Base-by-base conservation (phyloP, 2,329 filamentous ascomycete species). In the Aspergillus caelatus region DNA sequence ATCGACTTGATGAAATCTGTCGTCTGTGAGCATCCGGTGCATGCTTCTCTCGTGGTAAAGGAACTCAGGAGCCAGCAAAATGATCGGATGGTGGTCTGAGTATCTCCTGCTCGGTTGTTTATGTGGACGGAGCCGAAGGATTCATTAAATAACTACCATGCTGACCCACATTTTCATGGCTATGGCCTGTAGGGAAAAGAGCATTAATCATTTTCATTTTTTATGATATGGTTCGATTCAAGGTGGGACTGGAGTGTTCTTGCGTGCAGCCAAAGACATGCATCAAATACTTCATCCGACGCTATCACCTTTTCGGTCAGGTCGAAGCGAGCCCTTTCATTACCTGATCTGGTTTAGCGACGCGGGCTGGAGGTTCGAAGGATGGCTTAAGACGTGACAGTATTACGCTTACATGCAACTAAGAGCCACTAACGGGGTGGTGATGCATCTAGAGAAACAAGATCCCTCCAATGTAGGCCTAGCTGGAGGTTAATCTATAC, bases 1-100 rank as follows among this genome's bases (percentile, higher is more conserved):
- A 54, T 65, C 52, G 54, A 70, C 68, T 23, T 57, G 48, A 14
- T 62, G 56, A 28, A 62, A 28, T 19, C 16, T 58, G 46, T 39
- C 46, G 26, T 62, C 60, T 16, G 54, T 62, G 16, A 62, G 45
- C 34, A 50, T 21, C 6, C 46, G 36, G 32, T 58, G 48, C 60
- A 62, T 62, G 10, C 8, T 58, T 36, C 12, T 4, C 32, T 54
- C 3, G 10, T 11, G 52, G 3, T 3, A 52, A 32, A 32, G 12
- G 8, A 16, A 4, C 21, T 21, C 21, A 19, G 45, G 21, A 28
- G 14, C 2, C 12, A 28, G 12, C 45, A 14, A 19, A 19, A 26
- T 28, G 23, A 19, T 10, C 45, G 2, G 45, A 48, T 48, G 23
- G 7, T 48, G 23, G 46, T 30, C 46, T 50, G 14, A 30, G 46